A percentile compares a stretch with the other conserved stretches of the same genome.
phyloP scores from a whole-genome alignment of 2,329 filamentous ascomycete species.

The Diaporthe nobilis region DNA sequence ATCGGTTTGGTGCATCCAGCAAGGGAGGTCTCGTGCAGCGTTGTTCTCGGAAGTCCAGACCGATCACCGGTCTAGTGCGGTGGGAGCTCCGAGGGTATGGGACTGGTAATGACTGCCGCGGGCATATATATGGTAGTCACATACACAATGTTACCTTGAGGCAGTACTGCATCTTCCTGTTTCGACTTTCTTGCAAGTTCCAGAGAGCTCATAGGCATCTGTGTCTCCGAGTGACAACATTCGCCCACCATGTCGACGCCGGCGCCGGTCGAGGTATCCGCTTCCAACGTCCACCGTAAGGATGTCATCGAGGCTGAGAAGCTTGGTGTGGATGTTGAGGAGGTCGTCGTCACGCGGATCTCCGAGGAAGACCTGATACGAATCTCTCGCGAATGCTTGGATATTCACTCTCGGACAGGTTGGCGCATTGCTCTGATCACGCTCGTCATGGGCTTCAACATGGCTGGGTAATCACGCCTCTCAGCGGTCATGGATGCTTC shows the following conservation, averaged over 20 bases:
- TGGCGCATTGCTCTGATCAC: conserved; percentile 58
- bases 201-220: background rate
- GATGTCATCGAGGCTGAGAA: conserved; percentile 51
- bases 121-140: conserved; percentile 35
- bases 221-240: background rate
- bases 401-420: conserved; percentile 56
- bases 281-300: conserved; percentile 45
- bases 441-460: conserved; percentile 62
- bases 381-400: conserved; percentile 57
- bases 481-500: rapidly evolving
- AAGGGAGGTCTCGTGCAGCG: conserved; percentile 17
- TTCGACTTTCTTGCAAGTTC: background rate
- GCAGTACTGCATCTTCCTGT: background rate
- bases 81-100: background rate
- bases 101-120: conserved; percentile 3
- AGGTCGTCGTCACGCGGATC: conserved; percentile 59
- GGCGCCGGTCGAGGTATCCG: conserved; percentile 24
- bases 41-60: conserved; percentile 31
- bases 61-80: conserved; percentile 26
- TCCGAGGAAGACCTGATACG: conserved; percentile 61
- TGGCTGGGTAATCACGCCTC: conserved; percentile 51
- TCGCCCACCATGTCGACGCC: conserved; percentile 41
- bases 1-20: conserved; percentile 1
- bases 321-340: conserved; percentile 56
- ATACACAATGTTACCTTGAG: background rate